Percentiles rank a stretch among this genome's conserved stretches.
These are phyloP conservation scores for Hippophae gyantsensis DNA, from an alignment of 306 rosid genomes.

Conservation along the genomic window DNA sequence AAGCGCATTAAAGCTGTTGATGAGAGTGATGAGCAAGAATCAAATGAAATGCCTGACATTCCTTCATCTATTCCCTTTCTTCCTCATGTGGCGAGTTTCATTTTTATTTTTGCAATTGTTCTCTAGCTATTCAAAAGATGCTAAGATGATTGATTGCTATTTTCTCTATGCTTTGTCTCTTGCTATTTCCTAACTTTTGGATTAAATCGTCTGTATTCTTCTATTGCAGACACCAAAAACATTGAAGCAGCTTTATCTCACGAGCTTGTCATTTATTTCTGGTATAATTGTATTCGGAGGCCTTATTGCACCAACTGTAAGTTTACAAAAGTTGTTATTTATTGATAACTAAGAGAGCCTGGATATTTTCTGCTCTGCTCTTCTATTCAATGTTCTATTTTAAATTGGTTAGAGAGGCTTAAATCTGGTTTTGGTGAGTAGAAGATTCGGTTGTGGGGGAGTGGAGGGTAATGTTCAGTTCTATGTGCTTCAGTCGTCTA, in stretches of 20 bases:
- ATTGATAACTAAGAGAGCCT: no score
- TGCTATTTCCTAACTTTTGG: no score
- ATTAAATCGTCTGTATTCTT: neutral
- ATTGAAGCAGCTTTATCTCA: conserved; percentile 72
- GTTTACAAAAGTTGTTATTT: conserved; percentile 4
- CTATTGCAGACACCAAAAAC: conserved; percentile 70
- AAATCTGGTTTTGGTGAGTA: no score
- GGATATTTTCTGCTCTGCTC: no score
- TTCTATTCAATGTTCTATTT: neutral
- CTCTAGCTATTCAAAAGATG: no score
- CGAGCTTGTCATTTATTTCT: conserved; percentile 55
- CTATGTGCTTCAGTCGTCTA: no score
- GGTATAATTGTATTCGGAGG: conserved; percentile 83
- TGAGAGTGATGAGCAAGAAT: conserved; percentile 46
- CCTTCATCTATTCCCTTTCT: conserved; percentile 93
- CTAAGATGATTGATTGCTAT: no score
- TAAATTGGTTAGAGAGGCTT: neutral
- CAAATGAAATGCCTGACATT: conserved; percentile 81
- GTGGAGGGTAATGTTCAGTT: no score
- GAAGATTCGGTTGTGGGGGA: no score
- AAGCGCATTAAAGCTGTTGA: conserved; percentile 28
- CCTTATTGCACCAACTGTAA: conserved; percentile 85
- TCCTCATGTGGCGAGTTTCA: conserved; percentile 54
- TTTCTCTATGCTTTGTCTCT: no score
- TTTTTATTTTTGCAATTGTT: no score